Evolutionary conservation across 2,329 filamentous ascomycete genomes (phyloP).

Genomic region (Byssoonygena ceratinophila): DNA sequence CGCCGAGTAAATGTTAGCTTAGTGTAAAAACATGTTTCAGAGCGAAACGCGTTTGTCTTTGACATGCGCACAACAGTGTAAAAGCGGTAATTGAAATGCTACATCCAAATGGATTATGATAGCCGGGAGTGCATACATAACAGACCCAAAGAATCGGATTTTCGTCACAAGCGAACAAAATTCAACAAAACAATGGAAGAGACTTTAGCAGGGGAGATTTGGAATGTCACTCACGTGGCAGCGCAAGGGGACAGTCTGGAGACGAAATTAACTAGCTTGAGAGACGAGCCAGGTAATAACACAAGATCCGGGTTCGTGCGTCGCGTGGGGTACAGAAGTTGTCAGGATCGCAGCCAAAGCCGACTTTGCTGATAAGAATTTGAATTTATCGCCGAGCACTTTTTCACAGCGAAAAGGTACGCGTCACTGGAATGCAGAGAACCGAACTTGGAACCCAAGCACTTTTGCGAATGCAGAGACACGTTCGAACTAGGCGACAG

Average conservation of each 20-base stretch:
- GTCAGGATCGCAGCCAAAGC: not conserved
- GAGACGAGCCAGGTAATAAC: not conserved
- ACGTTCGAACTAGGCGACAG: not conserved
- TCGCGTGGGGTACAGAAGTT: not conserved
- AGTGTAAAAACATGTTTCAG: slow-evolving; percentile 4
- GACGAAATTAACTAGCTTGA: not conserved
- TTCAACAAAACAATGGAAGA: not conserved
- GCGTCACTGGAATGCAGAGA: not conserved
- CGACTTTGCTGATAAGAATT: not conserved
- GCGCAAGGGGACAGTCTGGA: not conserved
- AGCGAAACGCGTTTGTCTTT: not conserved
- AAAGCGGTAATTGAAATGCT: not conserved
- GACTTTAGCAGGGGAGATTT: not conserved
- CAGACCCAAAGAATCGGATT: not conserved
- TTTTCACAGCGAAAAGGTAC: not conserved
- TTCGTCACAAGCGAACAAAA: not conserved
- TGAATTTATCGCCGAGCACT: not conserved
- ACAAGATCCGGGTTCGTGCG: not conserved
- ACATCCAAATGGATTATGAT: not conserved
- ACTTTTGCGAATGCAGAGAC: not conserved
- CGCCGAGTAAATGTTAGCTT: not conserved
- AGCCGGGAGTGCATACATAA: not conserved
- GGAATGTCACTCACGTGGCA: slow-evolving; percentile 9
- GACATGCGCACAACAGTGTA: not conserved
- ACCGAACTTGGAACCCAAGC: not conserved